A percentile compares a stretch with the other conserved stretches of the same genome.
Conservation (phyloP, 345 rosid genomes). For the Lepidium sativum region DNA sequence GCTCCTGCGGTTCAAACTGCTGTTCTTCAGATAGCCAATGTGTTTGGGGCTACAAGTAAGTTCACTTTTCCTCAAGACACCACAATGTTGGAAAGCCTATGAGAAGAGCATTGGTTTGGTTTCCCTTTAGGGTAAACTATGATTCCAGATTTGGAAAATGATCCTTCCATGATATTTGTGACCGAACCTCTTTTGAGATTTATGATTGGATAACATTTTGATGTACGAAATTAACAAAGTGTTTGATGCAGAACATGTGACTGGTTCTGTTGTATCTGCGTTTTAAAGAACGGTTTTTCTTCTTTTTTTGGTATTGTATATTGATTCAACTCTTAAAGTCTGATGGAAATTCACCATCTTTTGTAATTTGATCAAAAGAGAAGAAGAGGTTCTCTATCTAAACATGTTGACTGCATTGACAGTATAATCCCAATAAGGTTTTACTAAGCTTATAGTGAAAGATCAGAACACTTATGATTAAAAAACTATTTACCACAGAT, state of each 20-base stretch:
- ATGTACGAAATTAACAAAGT: neutral
- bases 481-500: constrained; percentile 44
- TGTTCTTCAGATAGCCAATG: constrained; percentile 53
- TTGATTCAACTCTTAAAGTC: neutral
- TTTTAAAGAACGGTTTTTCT: neutral
- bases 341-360: neutral
- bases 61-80: constrained; percentile 48
- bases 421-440: no score
- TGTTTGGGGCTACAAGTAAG: constrained; percentile 45
- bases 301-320: neutral
- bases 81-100: constrained; percentile 6
- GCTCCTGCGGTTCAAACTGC: constrained; percentile 34
- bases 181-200: constrained; percentile 8
- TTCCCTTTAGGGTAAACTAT: neutral
- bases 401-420: neutral
- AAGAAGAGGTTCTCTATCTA: neutral
- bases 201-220: constrained; percentile 4
- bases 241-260: constrained; percentile 5
- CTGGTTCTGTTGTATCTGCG: constrained; percentile 1
- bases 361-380: neutral
- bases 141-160: neutral
- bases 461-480: no score
- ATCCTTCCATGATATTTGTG: neutral
- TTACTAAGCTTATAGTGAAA: no score
- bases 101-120: constrained; percentile 11